Evolutionary conservation across 345 rosid genomes (phyloP), one percentile per base, ranked within the genome.

Genomic region (Camelina hispida): DNA sequence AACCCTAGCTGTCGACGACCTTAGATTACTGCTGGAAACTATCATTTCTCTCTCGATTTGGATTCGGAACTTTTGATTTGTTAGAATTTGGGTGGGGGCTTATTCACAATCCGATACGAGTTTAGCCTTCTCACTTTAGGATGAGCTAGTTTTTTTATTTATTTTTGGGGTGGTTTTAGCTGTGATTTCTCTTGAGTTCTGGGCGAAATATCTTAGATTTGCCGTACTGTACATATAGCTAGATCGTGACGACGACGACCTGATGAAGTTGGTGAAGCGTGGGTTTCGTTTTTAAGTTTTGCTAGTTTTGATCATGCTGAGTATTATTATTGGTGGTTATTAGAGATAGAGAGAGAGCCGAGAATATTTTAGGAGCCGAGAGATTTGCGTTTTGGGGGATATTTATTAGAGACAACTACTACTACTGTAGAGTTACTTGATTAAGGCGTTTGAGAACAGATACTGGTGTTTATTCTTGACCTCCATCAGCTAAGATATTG

Each of bases 1-100:
- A 81, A 66, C 81, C 81, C 81, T 82, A 65, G 73, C 78, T 67
- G 37, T 56, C 58, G 53, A 68, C 28, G 47, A 68, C 66, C 65
- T 68, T 66, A 22, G 60, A 59, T 72, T 74, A 54, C 58, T 59
- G 43, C 72, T 17, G 50, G 78, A 53, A 54, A 16, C 54, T 48
- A 47, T 51, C 69, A 15, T 75, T 47, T 30, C 16, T 22, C 2
- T 59, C 35, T 32, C 44, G 59, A 68, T 68, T 67, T 11, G 16
- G 58, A 52, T 76, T 76, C 64, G 48, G 40, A 60, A 20, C 4
- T 53, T 44, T 71, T 40, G 55, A 44, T 57, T 55, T 70, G 59
- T 78, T n/a, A n/a, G n/a, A n/a, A n/a, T n/a, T n/a, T 69, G 63
- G 78, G 55, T 72, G 28, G 46, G 28, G 46, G 60, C 11, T 69